Conservation (phyloP, 495 filamentous ascomycete species). For the Xylaria grammica region DNA sequence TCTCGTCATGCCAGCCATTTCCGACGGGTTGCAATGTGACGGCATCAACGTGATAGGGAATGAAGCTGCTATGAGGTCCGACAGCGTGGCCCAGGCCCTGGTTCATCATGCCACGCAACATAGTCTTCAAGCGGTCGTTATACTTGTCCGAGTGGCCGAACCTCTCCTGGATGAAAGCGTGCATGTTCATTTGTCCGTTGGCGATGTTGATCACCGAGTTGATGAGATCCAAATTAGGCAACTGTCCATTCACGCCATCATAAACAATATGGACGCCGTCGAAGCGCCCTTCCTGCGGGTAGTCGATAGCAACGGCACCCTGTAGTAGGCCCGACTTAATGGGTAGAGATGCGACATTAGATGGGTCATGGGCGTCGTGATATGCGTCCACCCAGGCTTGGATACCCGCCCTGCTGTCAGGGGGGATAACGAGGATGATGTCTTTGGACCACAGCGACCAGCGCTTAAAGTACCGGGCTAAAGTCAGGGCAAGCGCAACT, state of each 20-base stretch:
- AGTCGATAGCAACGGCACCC: slow-evolving; percentile 92
- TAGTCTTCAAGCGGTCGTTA: slow-evolving; percentile 79
- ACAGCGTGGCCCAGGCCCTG: slow-evolving; percentile 90
- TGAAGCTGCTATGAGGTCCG: slow-evolving; percentile 92
- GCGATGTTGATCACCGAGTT: slow-evolving; percentile 92
- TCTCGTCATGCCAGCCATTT: slow-evolving; percentile 95
- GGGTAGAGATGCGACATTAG: slow-evolving; percentile 73
- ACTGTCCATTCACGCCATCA: slow-evolving; percentile 93
- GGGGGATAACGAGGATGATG: slow-evolving; percentile 88
- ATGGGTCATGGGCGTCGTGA: slow-evolving; percentile 78
- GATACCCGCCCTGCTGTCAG: slow-evolving; percentile 86
- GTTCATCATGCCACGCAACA: slow-evolving; percentile 90
- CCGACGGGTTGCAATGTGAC: slow-evolving; percentile 90
- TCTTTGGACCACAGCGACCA: slow-evolving; percentile 99
- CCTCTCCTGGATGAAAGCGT: slow-evolving; percentile 82
- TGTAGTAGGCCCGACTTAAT: slow-evolving; percentile 93
- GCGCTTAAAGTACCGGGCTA: slow-evolving; percentile 93
- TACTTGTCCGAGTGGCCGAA: slow-evolving; percentile 84
- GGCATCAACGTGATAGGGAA: slow-evolving; percentile 97
- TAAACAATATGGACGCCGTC: slow-evolving; percentile 89
- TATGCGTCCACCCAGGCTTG: slow-evolving; percentile 99
- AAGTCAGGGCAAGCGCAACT: slow-evolving; percentile 79
- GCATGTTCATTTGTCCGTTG: slow-evolving; percentile 90
- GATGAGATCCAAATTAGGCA: slow-evolving; percentile 94
- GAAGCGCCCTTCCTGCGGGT: slow-evolving; percentile 81